phyloP scores from a whole-genome alignment of 75 land plant genomes.

The Sequoia sempervirens region DNA sequence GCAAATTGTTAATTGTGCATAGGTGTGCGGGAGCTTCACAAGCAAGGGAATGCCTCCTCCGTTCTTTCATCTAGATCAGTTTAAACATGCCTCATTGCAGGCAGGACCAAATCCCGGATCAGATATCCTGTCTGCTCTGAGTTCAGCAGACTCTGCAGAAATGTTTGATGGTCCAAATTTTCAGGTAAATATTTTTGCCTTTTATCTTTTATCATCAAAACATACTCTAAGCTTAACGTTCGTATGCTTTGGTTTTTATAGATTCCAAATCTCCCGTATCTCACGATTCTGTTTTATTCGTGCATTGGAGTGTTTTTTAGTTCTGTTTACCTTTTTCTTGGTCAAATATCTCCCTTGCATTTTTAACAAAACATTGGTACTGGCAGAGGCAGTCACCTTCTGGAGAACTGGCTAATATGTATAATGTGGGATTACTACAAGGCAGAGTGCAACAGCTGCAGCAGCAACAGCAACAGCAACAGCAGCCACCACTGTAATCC shows the following conservation, averaged over 20 bases:
- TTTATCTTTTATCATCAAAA: neutral
- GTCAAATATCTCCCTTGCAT: neutral
- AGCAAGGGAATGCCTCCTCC: constrained; percentile 8
- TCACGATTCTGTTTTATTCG: neutral
- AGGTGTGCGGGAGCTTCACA: constrained; percentile 7
- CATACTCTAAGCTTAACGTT: too few relatives aligned
- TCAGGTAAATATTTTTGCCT: neutral
- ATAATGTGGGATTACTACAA: constrained; percentile 9
- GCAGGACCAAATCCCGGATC: constrained; percentile 9
- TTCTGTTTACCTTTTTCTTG: neutral
- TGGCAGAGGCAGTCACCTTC: constrained; percentile 5
- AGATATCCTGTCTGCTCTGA: constrained; percentile 3
- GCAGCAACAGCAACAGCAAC: neutral
- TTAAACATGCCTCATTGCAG: constrained; percentile 5
- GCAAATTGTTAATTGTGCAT: neutral
- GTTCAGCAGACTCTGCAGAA: constrained; percentile 8
- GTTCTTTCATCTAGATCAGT: constrained; percentile 4
- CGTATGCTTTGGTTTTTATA: neutral
- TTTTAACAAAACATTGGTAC: neutral
- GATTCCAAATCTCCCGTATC: neutral
- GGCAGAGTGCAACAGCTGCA: constrained; percentile 3
- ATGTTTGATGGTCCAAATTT: constrained; percentile 10
- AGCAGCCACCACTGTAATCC: constrained; percentile 2
- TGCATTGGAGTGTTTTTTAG: neutral
- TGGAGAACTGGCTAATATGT: constrained; percentile 4